Base-by-base conservation (phyloP, 305 asterid species). In the Solanum hybrid region DNA sequence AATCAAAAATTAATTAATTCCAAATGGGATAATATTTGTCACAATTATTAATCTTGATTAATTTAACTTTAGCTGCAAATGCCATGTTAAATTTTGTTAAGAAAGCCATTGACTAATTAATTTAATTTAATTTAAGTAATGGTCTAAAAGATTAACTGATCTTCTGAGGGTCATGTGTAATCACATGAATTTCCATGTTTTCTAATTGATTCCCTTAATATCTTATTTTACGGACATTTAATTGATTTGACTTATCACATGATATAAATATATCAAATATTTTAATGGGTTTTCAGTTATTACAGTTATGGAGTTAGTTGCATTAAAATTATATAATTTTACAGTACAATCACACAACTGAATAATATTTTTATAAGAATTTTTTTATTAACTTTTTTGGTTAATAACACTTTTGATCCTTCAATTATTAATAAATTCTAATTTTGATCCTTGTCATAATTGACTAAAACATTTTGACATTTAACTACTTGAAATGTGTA, bases 301-400 rank as follows among this genome's bases (percentile, higher is more conserved):
- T 93, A 89, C 94, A 89, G 96, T 92, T 92, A 90, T 88, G 89
- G 90, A 92, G 94, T 90, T 91, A 94, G 94, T 91, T 94, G 92
- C 90, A 87, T 87, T 90, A 89, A 31, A 89, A 86, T 77, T 75
- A 88, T 8, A 37, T 40, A 16, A 76, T 22, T 4, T 84, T 84
- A 29, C 11, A 46, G 87, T 83, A 83, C 74, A 29, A 46, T 46
- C 29, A 46, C 29, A 83, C 40, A 46, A 16, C 69, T 39, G 31
- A 10, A 87, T 73, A 81, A 28, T 36, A 14, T 76, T 76, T 51
- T 29, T 34, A 46, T 22, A 74, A 16, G 24, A 35, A 42, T 8
- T 83, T 18, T 12, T 84, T 57, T 57, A 85, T 31, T 20, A 51
- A 84, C 31, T 11, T 57, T 5, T 83, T 39, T 6, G 16, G 9